Percentiles rank a stretch among this genome's conserved stretches.
These are phyloP conservation scores for Lipomyces yamadae DNA, from an alignment of 805 yeast species.

Conservation along the genomic window DNA sequence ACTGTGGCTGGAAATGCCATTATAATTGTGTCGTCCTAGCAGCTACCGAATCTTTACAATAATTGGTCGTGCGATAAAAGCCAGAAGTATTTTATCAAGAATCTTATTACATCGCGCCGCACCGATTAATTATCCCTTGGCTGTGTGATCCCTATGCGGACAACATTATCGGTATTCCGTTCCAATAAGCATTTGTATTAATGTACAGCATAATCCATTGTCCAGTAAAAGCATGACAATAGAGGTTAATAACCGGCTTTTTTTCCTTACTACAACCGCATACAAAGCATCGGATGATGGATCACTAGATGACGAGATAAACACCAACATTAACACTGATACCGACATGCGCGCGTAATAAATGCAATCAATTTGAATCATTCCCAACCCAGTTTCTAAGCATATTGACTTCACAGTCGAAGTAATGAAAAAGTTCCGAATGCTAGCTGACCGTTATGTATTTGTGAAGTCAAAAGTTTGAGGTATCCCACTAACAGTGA, in stretches of 20 bases:
- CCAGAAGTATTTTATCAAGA: too few relatives aligned
- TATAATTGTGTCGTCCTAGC: not conserved
- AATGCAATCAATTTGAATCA: not conserved
- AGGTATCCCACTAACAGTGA: slow-evolving; percentile 15
- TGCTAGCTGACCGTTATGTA: slow-evolving; percentile 10
- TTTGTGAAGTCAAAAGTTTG: slow-evolving; percentile 31
- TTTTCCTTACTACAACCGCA: not conserved
- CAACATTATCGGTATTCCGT: not conserved
- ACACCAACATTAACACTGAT: not conserved
- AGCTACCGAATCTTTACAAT: too few relatives aligned
- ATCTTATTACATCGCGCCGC: too few relatives aligned
- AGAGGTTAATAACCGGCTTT: not conserved
- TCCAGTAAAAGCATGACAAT: not conserved
- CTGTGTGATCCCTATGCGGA: not conserved
- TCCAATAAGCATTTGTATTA: not conserved
- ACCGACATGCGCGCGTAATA: not conserved
- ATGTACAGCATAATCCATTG: not conserved
- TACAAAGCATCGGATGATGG: not conserved
- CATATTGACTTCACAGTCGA: not conserved
- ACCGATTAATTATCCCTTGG: too few relatives aligned
- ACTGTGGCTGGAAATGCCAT: not conserved
- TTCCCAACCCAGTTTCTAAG: not conserved
- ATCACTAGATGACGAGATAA: too few relatives aligned
- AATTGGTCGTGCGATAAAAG: too few relatives aligned
- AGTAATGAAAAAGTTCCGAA: not conserved